Percentiles rank a stretch among this genome's conserved stretches.
These are phyloP conservation scores for Apiotrichum laibachii DNA, from an alignment of 1,284 basidiomycete species.

Conservation along the genomic window DNA sequence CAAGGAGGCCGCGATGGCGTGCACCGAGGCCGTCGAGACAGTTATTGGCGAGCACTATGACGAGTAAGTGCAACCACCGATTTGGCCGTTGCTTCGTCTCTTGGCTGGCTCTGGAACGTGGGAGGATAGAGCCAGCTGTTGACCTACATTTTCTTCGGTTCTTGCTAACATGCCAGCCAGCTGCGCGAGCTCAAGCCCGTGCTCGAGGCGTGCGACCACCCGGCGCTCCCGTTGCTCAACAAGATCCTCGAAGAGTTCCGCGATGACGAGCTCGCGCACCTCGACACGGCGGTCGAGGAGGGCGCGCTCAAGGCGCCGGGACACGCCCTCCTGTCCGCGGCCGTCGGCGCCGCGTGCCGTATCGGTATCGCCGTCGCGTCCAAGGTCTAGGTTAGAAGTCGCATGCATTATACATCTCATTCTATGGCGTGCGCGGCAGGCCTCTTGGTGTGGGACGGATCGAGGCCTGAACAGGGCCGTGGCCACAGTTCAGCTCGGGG, in stretches of 20 bases:
- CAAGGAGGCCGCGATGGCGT: conserved; percentile 93
- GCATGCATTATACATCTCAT: no score
- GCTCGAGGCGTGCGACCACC: conserved; percentile 53
- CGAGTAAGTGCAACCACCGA: conserved; percentile 68
- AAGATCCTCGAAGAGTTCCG: conserved; percentile 79
- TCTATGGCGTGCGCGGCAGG: no score
- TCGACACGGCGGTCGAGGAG: conserved; percentile 87
- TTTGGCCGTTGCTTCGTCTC: no score
- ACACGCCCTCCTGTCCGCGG: conserved; percentile 80
- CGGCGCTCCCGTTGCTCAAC: conserved; percentile 72
- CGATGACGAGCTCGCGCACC: conserved; percentile 91
- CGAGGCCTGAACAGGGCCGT: no score
- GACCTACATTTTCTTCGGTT: not conserved
- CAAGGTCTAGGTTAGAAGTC: conserved; percentile 56
- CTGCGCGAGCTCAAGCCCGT: conserved; percentile 38
- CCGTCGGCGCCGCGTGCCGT: conserved; percentile 82
- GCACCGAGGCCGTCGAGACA: conserved; percentile 95
- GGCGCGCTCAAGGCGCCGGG: conserved; percentile 87
- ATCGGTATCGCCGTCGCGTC: conserved; percentile 86
- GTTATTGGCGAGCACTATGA: conserved; percentile 98
- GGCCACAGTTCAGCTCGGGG: no score
- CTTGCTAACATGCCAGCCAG: conserved; percentile 31
- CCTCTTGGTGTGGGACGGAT: no score
- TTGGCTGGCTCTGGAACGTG: not conserved
- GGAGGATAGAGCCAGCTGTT: not conserved